Conservation (phyloP, 179 eudicot genomes). For the Nepenthes alata region DNA sequence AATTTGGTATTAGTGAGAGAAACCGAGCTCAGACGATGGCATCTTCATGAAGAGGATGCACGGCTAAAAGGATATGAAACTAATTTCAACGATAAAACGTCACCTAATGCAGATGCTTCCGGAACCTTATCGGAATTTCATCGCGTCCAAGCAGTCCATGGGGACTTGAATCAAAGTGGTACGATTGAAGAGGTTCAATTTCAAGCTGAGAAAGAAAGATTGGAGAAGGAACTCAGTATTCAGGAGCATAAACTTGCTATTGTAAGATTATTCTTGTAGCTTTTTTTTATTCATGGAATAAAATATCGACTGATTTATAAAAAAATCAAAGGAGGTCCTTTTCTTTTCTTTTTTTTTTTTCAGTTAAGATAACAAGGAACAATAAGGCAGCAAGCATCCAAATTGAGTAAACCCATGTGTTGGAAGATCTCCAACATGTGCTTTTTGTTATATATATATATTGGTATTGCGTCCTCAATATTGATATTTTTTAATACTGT, state of each 20-base stretch:
- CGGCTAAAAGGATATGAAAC: conserved; percentile 44
- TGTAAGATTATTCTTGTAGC: conserved; percentile 30
- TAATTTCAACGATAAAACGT: conserved; percentile 16
- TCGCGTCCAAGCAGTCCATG: conserved; percentile 34
- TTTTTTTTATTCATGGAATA: background rate
- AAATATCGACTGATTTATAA: too few species aligned
- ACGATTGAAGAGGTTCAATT: conserved; percentile 31
- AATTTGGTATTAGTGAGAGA: conserved; percentile 51
- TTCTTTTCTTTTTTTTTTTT: background rate
- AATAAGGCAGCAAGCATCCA: too few species aligned
- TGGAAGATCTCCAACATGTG: too few species aligned
- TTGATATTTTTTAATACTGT: too few species aligned
- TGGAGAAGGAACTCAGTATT: conserved; percentile 53
- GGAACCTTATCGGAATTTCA: conserved; percentile 75
- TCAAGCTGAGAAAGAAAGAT: conserved; percentile 49
- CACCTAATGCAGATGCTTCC: conserved; percentile 18
- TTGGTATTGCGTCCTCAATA: too few species aligned
- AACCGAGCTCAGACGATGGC: conserved; percentile 47
- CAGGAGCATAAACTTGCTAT: conserved; percentile 56
- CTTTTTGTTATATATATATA: too few species aligned
- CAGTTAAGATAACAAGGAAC: too few species aligned
- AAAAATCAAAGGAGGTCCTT: background rate
- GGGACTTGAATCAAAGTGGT: conserved; percentile 12
- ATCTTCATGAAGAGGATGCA: conserved; percentile 75
- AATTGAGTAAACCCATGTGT: too few species aligned